Base-by-base conservation (phyloP, 805 yeast species). In the Starmera caribaea region DNA sequence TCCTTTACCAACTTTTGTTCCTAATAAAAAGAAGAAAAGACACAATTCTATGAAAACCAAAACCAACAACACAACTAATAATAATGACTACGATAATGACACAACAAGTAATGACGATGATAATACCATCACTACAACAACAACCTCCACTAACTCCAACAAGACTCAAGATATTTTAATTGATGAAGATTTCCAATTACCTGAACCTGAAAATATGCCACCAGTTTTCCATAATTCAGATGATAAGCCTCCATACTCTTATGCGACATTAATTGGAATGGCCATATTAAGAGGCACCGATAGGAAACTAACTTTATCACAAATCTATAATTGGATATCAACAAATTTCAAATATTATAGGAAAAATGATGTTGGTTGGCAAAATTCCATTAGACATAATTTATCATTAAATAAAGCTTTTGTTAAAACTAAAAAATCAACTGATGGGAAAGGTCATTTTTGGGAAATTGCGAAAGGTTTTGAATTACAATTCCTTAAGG, bases 341-440 rank as follows among this genome's bases (percentile, higher is more conserved):
- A 78, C 77, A 35, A 82, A 94, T 30, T 90, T 89, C 59, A 74
- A 70, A 45, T 90, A 81, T 57, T 92, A 92, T 61, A 77, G 79
- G 46, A 77, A 75, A 46, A 82, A 84, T 43, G 95, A 87, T 50
- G 82, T 86, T 10, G 96, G 97, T 24, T 90, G 98, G 98, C 97
- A 90, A 61, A 88, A 88, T 62, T 87, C 95, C 30, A 88, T 88
- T 45, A 77, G 97, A 40, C 97, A 88, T 62, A 88, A 89, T 50
- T 17, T 32, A 88, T 87, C 96, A 11, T 70, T 90, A 50, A 92
- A 90, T 61, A 92, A 92, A 56, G 96, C 97, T 0, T 90, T 90
- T 56, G 71, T 82, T 37, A 90, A 90, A 62, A 81, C 92, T 16
- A 95, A 85, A 48, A 82, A 89, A 58, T 89, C 96, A 11, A 81